Evolutionary conservation across 2,329 filamentous ascomycete genomes (phyloP).

Genomic region (Verticillium alfalfae): DNA sequence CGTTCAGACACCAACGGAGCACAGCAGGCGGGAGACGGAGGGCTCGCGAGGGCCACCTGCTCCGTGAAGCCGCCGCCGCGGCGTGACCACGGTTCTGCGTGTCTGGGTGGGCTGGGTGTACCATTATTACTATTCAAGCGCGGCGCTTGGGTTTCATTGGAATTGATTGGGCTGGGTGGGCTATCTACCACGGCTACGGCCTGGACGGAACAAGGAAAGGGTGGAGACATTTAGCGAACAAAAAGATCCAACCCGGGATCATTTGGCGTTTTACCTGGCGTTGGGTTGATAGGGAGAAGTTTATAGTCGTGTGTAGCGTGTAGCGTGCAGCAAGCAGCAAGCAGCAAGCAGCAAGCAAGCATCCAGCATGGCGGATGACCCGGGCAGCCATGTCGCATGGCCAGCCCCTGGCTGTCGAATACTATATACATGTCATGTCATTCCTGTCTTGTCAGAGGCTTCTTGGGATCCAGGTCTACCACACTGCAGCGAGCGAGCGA

Average conservation of each 20-base stretch:
- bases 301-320: too few relatives aligned
- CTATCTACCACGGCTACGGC: neutral
- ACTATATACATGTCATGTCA: too few relatives aligned
- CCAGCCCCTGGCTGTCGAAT: too few relatives aligned
- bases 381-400: too few relatives aligned
- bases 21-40: conserved; percentile 17
- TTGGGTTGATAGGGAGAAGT: too few relatives aligned
- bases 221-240: neutral
- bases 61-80: neutral
- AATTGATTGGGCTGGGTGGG: neutral
- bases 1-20: conserved; percentile 18
- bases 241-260: neutral
- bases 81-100: neutral
- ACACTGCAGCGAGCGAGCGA: too few relatives aligned
- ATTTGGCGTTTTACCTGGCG: neutral
- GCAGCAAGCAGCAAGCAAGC: too few relatives aligned
- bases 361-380: too few relatives aligned
- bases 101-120: neutral
- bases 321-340: too few relatives aligned
- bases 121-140: conserved; percentile 5
- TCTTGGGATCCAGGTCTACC: too few relatives aligned
- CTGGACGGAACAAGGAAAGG: neutral
- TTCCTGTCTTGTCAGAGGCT: too few relatives aligned
- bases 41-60: conserved; percentile 7
- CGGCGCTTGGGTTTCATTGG: conserved; percentile 4